Evolutionary conservation across 1,139 yeast species (phyloP), one percentile per base, ranked within the genome.

Genomic region (Komagataea norvegica): DNA sequence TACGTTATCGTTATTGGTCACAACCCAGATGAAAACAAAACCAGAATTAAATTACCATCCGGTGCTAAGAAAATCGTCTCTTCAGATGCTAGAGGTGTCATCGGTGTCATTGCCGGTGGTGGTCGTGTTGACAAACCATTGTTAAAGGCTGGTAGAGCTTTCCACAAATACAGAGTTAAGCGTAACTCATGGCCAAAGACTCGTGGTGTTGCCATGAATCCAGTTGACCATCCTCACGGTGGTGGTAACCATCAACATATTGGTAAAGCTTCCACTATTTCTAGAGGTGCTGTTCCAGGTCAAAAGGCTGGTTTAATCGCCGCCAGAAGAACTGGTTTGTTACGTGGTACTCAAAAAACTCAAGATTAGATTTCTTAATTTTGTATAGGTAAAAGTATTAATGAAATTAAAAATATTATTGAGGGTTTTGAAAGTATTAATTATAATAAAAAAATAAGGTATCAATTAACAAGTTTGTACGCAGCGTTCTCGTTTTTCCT

Each of bases 161-260:
- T 79, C 95, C 96, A 88, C 88, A 91, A 91, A 79, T 87, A 81
- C 91, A 87, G 75, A 77, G 95, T 87, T 65, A 88, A 89, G 93
- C 82, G 96, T 78, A 86, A 89, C 95, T 86, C 95, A 58, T 88
- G 96, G 96, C 96, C 96, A 75, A 87, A 85, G 85, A 89, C 96
- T 68, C 87, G 96, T 79, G 97, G 96, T 88, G 96, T 88, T 70
- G 96, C 96, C 70, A 88, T 88, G 96, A 81, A 88, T 79, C 97
- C 97, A 74, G 97, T 89, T 69, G 97, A 89, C 72, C 97, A 89
- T 79, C 97, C 97, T 71, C 97, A 89, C 74, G 98, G 98, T 85
- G 98, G 98, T 89, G 98, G 98, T 91, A 91, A 91, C 96, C 98
- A 91, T 77, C 98, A 91, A 81, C 98, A 91, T 74, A 91, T 91